These are phyloP conservation scores for Ochromonas danica DNA, from an alignment of 108 stramenopile species.

Conservation along the genomic window DNA sequence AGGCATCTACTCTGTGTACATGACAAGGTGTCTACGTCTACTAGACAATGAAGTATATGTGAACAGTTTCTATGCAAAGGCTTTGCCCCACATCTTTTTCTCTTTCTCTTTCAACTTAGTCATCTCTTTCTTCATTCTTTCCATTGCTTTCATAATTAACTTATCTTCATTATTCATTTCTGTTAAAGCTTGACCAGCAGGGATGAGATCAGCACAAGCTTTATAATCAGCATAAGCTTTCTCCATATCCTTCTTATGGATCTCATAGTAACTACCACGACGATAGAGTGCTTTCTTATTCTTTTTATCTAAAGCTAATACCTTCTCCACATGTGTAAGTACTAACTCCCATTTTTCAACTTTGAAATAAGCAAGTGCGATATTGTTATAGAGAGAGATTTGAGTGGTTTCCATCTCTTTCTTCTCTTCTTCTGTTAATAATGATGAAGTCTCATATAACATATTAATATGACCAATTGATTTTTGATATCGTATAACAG, in stretches of 20 bases:
- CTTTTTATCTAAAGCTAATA: slow-evolving; percentile 39
- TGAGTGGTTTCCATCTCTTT: slow-evolving; percentile 44
- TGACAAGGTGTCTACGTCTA: too few species aligned
- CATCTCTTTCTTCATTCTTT: slow-evolving; percentile 38
- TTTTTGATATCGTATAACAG: slow-evolving; percentile 51
- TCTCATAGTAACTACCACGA: slow-evolving; percentile 36
- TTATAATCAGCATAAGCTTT: slow-evolving; percentile 27
- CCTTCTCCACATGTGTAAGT: slow-evolving; percentile 41
- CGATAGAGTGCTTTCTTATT: slow-evolving; percentile 45
- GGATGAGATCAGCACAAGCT: background rate
- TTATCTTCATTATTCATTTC: slow-evolving; percentile 34
- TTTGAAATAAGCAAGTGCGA: slow-evolving; percentile 48
- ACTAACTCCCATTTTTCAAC: slow-evolving; percentile 52
- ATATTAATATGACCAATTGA: slow-evolving; percentile 48
- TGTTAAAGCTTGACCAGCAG: too few species aligned
- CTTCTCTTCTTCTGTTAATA: slow-evolving; percentile 37
- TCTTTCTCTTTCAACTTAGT: slow-evolving; percentile 14
- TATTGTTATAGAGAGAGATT: slow-evolving; percentile 45
- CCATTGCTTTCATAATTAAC: background rate
- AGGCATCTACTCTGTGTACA: too few species aligned
- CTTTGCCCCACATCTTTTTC: slow-evolving; percentile 39
- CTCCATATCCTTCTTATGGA: slow-evolving; percentile 38
- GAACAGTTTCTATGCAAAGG: slow-evolving; percentile 28
- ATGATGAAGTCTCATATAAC: slow-evolving; percentile 52
- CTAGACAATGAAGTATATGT: too few species aligned